Percentiles rank a stretch among this genome's conserved stretches.
phyloP scores from a whole-genome alignment of 371 early-diverging fungal genomes.

The Lichtheimia ornata region DNA sequence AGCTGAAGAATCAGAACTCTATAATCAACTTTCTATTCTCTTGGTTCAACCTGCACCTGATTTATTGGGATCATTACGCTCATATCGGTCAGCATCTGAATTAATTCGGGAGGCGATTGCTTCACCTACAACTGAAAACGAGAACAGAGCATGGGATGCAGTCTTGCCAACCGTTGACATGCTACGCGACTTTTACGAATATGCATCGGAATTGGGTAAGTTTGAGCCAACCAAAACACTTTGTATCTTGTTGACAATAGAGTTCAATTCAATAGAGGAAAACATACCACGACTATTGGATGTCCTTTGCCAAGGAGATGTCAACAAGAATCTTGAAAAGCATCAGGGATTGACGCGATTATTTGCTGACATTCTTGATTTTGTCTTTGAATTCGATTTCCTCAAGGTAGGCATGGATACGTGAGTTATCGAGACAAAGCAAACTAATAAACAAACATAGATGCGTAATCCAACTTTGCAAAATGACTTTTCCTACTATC shows the following conservation, averaged over 20 bases:
- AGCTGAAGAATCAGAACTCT: conserved; percentile 51
- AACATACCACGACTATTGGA: conserved; percentile 69
- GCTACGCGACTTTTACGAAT: conserved; percentile 79
- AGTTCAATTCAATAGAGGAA: conserved; percentile 48
- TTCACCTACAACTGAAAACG: conserved; percentile 76
- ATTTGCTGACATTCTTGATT: conserved; percentile 82
- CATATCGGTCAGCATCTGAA: conserved; percentile 49
- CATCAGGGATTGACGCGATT: conserved; percentile 78
- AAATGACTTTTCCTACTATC: conserved; percentile 96
- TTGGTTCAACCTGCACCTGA: conserved; percentile 49
- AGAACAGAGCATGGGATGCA: conserved; percentile 84
- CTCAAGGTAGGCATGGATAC: conserved; percentile 62
- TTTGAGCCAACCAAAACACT: not conserved
- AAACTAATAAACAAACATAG: conserved; percentile 36
- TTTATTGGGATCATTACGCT: conserved; percentile 49
- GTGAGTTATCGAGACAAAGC: too few species aligned
- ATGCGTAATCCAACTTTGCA: conserved; percentile 90
- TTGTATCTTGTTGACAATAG: too few species aligned
- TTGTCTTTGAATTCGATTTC: conserved; percentile 87
- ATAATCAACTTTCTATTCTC: conserved; percentile 44
- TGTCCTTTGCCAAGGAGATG: conserved; percentile 75
- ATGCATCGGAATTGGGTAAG: conserved; percentile 70
- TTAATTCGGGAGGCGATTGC: conserved; percentile 76
- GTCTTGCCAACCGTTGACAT: conserved; percentile 78
- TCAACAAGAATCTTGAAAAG: conserved; percentile 64